Evolutionary conservation across 2,329 filamentous ascomycete species (phyloP), one percentile per base, ranked within the genome.

Genomic region (Cytospora piceae): DNA sequence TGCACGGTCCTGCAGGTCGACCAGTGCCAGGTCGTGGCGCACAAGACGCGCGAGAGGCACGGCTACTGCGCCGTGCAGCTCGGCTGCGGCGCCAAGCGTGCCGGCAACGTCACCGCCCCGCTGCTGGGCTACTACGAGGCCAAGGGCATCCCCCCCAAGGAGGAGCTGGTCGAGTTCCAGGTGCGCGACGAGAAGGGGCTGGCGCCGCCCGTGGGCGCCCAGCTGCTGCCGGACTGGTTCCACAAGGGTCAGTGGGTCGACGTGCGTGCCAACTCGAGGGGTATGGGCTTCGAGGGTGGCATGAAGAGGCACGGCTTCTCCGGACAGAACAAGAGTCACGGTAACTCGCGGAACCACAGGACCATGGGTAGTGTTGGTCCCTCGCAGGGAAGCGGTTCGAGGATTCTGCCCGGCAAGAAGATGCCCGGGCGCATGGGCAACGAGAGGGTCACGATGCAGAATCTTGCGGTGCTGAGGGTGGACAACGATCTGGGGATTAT

Each of bases 391-490:
- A 89, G 91, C 75, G 95, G 95, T 80, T 96, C 92, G 69, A 88
- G 95, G 79, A 94, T 99, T 29, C 82, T 93, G 75, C 95, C 95
- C 0, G 95, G 95, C 67, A 99, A 99, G 87, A 95, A 93, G 81
- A 99, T 99, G 95, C 88, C 95, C 4, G 95, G 95, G 63, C 88
- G 92, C 67, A 98, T 99, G 95, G 95, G 95, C 69, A 91, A 90
- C 70, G 86, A 96, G 78, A 88, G 87, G 71, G 91, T 93, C 64
- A 99, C 95, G 57, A 85, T 95, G 65, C 94, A 97, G 84, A 97
- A 96, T 79, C 81, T 98, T 72, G 91, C 90, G 79, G 88, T 99
- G 61, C 80, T 99, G 76, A 90, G 93, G 82, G 90, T 97, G 39
- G 93, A 98, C 79, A 85, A 89, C 72, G 90, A 91, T 77, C 90